Evolutionary conservation across 1,284 basidiomycete genomes (phyloP).

Genomic region (Ustilago tritici): DNA sequence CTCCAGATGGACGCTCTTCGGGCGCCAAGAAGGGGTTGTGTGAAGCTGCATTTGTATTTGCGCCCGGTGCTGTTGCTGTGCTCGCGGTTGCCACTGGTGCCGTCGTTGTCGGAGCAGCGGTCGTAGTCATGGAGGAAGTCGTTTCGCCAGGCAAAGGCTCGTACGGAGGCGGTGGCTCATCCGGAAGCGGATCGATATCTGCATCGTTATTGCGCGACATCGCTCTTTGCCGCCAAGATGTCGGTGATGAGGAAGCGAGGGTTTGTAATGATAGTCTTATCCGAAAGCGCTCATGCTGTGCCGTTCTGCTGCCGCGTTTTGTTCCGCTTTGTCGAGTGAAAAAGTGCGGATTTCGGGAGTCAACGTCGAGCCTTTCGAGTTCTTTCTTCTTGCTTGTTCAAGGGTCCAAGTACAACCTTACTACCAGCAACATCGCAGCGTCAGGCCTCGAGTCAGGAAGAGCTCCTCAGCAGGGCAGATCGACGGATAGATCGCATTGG

Average conservation of each 20-base stretch:
- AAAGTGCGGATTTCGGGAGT: slow-evolving; percentile 24
- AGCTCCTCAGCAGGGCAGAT: too few relatives aligned
- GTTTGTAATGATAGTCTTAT: slow-evolving; percentile 5
- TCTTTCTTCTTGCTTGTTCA: slow-evolving; percentile 9
- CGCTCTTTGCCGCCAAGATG: background rate
- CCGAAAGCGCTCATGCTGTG: background rate
- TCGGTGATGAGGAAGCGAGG: background rate
- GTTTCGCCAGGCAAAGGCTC: slow-evolving; percentile 20
- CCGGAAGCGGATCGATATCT: slow-evolving; percentile 27
- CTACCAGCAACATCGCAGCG: background rate
- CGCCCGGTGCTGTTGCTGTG: background rate
- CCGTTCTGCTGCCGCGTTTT: slow-evolving; percentile 8
- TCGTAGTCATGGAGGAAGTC: background rate
- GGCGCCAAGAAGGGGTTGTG: slow-evolving; percentile 37
- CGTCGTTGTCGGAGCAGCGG: background rate
- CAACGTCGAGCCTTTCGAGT: background rate
- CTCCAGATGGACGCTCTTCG: slow-evolving; percentile 12
- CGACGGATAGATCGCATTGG: background rate
- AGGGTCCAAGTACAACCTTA: background rate
- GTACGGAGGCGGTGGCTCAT: slow-evolving; percentile 52
- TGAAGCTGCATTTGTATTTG: background rate
- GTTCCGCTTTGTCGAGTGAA: background rate
- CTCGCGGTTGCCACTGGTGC: background rate
- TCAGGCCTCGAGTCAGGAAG: background rate
- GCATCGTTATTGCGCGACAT: slow-evolving; percentile 35